Conservation (phyloP, 164 flowering plant species). For the Annona cherimola region DNA sequence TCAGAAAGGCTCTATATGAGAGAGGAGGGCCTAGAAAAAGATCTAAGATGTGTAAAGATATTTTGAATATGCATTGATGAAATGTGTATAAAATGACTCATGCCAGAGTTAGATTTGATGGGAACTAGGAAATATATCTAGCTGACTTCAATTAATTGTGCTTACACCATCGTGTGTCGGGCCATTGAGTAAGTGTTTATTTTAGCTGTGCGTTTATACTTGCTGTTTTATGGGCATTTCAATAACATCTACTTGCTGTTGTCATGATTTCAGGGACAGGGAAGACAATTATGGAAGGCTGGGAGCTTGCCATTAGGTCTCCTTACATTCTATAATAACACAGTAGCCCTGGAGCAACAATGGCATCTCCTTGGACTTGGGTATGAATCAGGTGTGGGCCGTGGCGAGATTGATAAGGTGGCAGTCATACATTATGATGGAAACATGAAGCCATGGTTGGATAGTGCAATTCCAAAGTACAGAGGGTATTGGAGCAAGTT, state of each 20-base stretch:
- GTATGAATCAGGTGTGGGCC: constrained; percentile 38
- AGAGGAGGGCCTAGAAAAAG: no score
- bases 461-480: constrained; percentile 15
- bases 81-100: no score
- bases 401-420: constrained; percentile 19
- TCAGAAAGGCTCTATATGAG: no score
- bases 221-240: background rate
- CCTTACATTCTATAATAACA: constrained; percentile 67
- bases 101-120: no score
- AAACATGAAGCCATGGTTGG: constrained; percentile 26
- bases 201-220: background rate
- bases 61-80: no score
- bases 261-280: constrained; percentile 48
- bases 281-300: constrained; percentile 50
- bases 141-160: no score
- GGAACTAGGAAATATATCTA: no score
- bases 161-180: no score
- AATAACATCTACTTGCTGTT: background rate
- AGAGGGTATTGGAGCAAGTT: constrained; percentile 19
- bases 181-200: no score
- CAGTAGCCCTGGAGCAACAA: constrained; percentile 48
- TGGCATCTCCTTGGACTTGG: constrained; percentile 94
- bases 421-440: constrained; percentile 24
- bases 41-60: no score
- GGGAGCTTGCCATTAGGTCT: constrained; percentile 84